Conservation (phyloP, 306 rosid genomes). For the Elaeagnus macrophylla region DNA sequence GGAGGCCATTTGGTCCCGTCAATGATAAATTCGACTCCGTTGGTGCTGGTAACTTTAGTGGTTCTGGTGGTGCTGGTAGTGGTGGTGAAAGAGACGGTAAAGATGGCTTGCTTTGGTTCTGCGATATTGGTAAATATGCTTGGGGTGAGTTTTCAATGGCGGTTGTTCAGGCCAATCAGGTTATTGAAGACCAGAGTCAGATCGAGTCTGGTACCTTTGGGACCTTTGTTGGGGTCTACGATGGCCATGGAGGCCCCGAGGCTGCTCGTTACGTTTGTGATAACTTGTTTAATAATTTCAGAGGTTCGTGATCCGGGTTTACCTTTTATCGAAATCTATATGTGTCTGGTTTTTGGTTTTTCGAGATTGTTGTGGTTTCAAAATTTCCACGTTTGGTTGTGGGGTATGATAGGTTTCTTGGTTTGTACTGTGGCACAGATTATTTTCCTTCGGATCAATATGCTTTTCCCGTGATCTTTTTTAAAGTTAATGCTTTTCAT, state of each 20-base stretch:
- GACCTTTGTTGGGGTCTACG: conserved; percentile 78
- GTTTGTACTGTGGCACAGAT: conserved; percentile 2
- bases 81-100: conserved; percentile 31
- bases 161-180: conserved; percentile 78
- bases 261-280: conserved; percentile 75
- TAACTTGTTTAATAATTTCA: conserved; percentile 56
- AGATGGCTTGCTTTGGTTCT: conserved; percentile 68
- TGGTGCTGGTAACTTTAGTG: conserved; percentile 33
- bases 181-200: conserved; percentile 84
- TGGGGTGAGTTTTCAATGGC: conserved; percentile 87
- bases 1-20: conserved; percentile 63
- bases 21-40: conserved; percentile 29
- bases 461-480: conserved; percentile 23
- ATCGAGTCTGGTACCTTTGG: conserved; percentile 79
- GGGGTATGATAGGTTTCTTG: conserved; percentile 10
- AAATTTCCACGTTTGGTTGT: conserved; percentile 18
- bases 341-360: no score
- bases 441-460: conserved; percentile 8
- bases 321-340: not conserved
- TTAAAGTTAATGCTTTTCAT: conserved; percentile 11
- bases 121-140: conserved; percentile 50
- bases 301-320: conserved; percentile 41
- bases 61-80: conserved; percentile 9
- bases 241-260: conserved; percentile 86
- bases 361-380: conserved; percentile 13